Evolutionary conservation across 306 rosid species (phyloP).

Genomic region (Trichosanthes truncata): DNA sequence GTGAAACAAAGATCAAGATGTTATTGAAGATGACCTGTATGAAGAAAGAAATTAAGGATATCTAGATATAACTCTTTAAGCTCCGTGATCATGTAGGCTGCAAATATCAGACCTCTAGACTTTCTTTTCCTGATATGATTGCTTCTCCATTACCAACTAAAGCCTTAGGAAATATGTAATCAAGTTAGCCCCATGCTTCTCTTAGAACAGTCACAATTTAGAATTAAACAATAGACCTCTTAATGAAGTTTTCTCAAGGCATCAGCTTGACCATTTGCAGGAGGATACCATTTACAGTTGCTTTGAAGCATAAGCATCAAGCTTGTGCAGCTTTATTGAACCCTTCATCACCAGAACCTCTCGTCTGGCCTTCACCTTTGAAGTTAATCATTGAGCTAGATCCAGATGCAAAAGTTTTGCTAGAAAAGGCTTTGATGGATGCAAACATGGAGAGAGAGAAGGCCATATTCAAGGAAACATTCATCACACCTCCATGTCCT

Average conservation of each 20-base stretch:
- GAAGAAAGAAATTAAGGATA: too few relatives aligned
- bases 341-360: slow-evolving; percentile 79
- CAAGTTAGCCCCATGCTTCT: background rate
- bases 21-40: background rate
- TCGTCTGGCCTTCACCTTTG: slow-evolving; percentile 88
- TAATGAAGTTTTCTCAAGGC: background rate
- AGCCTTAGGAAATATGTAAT: background rate
- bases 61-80: background rate
- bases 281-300: slow-evolving; percentile 67
- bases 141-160: background rate
- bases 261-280: slow-evolving; percentile 27
- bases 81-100: background rate
- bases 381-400: slow-evolving; percentile 72
- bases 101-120: background rate
- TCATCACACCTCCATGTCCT: slow-evolving; percentile 29
- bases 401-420: slow-evolving; percentile 64
- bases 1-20: too few relatives aligned
- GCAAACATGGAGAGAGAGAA: slow-evolving; percentile 82
- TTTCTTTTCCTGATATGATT: background rate
- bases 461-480: slow-evolving; percentile 38
- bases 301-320: slow-evolving; percentile 55
- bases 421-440: slow-evolving; percentile 71
- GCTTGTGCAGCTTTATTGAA: slow-evolving; percentile 67
- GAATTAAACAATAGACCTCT: background rate
- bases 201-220: background rate